A percentile compares a stretch with the other conserved stretches of the same genome.
phyloP scores from a whole-genome alignment of 176 grass and related monocot genomes.

The Oryza meyeriana region DNA sequence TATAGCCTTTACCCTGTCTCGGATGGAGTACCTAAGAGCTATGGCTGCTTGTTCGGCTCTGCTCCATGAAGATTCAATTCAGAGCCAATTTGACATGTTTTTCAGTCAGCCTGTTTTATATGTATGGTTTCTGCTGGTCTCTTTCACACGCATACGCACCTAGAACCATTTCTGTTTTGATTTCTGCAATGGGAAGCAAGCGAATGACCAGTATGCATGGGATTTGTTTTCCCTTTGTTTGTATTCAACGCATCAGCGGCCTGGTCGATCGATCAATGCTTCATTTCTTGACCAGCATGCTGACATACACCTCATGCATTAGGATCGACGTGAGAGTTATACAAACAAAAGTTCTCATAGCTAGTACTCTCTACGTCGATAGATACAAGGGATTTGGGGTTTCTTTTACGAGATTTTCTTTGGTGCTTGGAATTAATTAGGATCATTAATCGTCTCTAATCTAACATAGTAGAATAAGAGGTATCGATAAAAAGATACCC shows the following conservation, averaged over 20 bases:
- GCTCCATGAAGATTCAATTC: conserved; percentile 8
- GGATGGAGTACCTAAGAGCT: background rate
- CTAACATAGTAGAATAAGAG: too few species aligned
- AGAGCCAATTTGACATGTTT: background rate
- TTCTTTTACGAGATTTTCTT: too few species aligned
- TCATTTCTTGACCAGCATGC: background rate
- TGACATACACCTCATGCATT: background rate
- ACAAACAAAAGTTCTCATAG: background rate
- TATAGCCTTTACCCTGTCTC: background rate
- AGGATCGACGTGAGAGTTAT: background rate
- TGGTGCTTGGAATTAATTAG: too few species aligned
- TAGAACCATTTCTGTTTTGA: background rate
- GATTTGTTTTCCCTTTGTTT: background rate
- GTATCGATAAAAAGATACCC: too few species aligned
- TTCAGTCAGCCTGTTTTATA: background rate
- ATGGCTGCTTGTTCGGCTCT: background rate
- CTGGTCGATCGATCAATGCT: background rate
- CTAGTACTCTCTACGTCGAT: too few species aligned
- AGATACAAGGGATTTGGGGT: too few species aligned
- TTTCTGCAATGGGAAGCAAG: background rate
- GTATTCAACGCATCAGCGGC: background rate
- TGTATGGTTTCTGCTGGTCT: background rate
- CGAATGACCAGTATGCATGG: background rate
- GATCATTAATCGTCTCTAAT: too few species aligned
- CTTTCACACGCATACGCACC: background rate